Base-by-base conservation (phyloP, 352 stramenopile species). In the Nothophytophthora sp. region DNA sequence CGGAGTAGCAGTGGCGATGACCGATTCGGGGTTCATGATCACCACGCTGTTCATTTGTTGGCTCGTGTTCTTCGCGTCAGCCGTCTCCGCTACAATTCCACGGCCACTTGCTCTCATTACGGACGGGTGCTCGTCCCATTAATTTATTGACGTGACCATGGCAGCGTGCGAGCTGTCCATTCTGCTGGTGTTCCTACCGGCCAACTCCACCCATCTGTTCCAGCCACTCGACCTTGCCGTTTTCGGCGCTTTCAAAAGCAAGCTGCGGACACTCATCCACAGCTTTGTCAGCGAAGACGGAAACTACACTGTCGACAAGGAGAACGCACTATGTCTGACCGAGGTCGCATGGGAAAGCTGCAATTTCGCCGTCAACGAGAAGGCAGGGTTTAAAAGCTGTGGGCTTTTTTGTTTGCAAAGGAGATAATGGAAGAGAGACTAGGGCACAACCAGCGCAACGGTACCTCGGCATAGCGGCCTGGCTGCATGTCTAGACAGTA, bases 41-140 rank as follows among this genome's bases (percentile, higher is more conserved):
- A 8, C 6, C 8, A 8, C 1, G n/a, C 16, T 37, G 2, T 48
- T 37, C 27, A 28, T 18, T 3, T 25, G 15, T 16, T 48, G 27
- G 41, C 41, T 38, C 3, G 5, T 8, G 4, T 36, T 37, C 12
- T 27, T 48, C 18, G 18, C 41, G 3, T 2, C 15, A 18, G 12
- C 4, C 1, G 41, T 48, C 2, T 16, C 41, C 16, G 5, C 1
- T 9, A 10, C 25, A 12, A 11, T 48, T 12, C 1, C 4, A 9
- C 41, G 41, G 15, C 41, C 41, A 12, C 10, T 48, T 1, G 6
- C 27, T 3, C 16, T 38, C 4, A 13, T 50, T 27, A 4, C 30
- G 3, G 30, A 41, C 13, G 42, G 30, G 5, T 50, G 42, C 20
- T 29, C 29, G 20, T 40, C 28, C 10, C 30, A 50, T 20, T 50